phyloP scores from a whole-genome alignment of 768 basidiomycete species.

The button mushroom (Agaricus bisporus) region DNA sequence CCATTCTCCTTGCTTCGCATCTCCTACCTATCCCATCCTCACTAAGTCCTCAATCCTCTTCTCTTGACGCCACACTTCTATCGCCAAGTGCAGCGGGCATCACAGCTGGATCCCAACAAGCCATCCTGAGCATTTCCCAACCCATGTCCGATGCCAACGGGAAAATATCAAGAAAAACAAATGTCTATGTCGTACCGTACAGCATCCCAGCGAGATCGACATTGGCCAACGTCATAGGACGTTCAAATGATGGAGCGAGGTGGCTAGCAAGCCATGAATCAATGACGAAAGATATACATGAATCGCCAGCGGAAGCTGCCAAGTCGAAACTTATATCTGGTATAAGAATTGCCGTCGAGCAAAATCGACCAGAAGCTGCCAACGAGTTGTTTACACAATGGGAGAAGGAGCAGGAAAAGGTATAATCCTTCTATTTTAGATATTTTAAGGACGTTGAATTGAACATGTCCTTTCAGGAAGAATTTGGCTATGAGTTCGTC shows the following conservation, averaged over 20 bases:
- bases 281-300: not conserved
- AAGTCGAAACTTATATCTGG: conserved; percentile 27
- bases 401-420: conserved; percentile 30
- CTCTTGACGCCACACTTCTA: conserved; percentile 17
- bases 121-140: conserved; percentile 43
- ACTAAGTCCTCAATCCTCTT: conserved; percentile 20
- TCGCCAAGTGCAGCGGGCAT: conserved; percentile 12
- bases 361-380: conserved; percentile 42
- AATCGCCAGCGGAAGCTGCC: conserved; percentile 12
- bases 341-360: conserved; percentile 35
- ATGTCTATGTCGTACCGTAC: conserved; percentile 55
- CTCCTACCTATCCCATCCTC: conserved; percentile 43
- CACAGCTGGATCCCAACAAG: conserved; percentile 30
- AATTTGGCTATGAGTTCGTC: conserved; percentile 45
- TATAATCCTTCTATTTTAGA: not conserved
- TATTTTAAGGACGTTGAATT: not conserved
- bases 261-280: conserved; percentile 32
- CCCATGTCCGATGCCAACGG: conserved; percentile 15
- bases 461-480: not conserved
- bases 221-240: conserved; percentile 59
- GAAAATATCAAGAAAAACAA: conserved; percentile 28
- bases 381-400: conserved; percentile 60
- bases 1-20: conserved; percentile 53
- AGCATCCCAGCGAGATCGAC: conserved; percentile 48
- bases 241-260: conserved; percentile 27